Conservation (phyloP, 1,284 basidiomycete species). For the Rhodotorula sp. region DNA sequence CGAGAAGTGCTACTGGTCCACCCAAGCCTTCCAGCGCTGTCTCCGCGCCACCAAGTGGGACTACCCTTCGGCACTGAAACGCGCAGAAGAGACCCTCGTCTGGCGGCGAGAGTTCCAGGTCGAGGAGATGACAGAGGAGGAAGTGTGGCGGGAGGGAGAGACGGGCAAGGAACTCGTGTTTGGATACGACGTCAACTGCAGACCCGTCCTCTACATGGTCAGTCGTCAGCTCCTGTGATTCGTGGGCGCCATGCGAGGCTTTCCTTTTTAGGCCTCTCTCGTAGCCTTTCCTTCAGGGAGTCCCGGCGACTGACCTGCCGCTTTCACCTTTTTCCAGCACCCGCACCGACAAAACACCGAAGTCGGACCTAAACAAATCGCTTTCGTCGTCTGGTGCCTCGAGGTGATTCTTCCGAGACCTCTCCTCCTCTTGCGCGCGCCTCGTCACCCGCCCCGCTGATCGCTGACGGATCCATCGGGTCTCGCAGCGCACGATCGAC, state of each 20-base stretch:
- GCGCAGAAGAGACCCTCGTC: constrained; percentile 50
- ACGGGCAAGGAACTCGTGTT: constrained; percentile 50
- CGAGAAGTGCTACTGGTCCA: constrained; percentile 48
- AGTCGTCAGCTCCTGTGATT: too few relatives aligned
- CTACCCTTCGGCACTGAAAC: constrained; percentile 46
- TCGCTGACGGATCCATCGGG: constrained; percentile 32
- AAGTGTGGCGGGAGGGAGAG: constrained; percentile 47
- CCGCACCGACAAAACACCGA: constrained; percentile 30
- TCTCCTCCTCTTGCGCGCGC: background rate
- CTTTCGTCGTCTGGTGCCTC: constrained; percentile 52
- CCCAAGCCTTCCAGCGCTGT: constrained; percentile 49
- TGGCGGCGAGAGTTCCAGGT: constrained; percentile 52
- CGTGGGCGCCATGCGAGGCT: too few relatives aligned
- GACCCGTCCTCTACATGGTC: constrained; percentile 52
- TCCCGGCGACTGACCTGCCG: background rate
- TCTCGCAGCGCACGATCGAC: constrained; percentile 47
- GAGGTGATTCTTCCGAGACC: constrained; percentile 40
- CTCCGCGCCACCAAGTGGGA: constrained; percentile 52
- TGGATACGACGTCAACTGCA: constrained; percentile 49
- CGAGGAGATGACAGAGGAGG: constrained; percentile 46
- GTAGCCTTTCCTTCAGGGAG: background rate
- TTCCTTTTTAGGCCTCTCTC: too few relatives aligned
- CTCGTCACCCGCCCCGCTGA: too few relatives aligned
- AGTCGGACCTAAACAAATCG: constrained; percentile 49
- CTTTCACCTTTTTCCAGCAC: background rate